Conservation (phyloP, 1,284 basidiomycete species). For the Puccinia horiana region DNA sequence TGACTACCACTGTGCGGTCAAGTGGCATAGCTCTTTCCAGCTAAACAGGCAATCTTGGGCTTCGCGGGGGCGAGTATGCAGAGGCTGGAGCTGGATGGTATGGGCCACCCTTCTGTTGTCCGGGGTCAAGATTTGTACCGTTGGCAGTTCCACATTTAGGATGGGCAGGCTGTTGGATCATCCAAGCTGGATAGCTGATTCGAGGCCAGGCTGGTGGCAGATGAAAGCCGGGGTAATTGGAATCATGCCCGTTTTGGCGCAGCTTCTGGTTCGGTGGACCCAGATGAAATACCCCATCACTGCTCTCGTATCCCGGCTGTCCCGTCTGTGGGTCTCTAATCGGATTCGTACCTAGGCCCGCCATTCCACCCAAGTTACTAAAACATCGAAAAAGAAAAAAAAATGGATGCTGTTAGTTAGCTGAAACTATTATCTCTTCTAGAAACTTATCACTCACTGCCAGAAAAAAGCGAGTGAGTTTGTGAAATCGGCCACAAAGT, state of each 20-base stretch:
- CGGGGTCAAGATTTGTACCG: constrained; percentile 7
- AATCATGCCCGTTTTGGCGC: background rate
- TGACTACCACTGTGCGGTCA: too few species aligned
- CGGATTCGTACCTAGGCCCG: constrained; percentile 19
- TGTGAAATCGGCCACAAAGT: constrained; percentile 32
- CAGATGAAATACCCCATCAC: constrained; percentile 8
- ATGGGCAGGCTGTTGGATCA: background rate
- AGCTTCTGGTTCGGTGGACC: background rate
- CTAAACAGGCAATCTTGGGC: background rate
- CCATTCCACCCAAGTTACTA: constrained; percentile 31
- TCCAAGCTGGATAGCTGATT: background rate
- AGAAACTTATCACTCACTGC: constrained; percentile 24
- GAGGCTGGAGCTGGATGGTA: constrained; percentile 16
- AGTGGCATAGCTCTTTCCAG: background rate
- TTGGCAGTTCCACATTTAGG: constrained; percentile 25
- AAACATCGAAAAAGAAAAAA: too few species aligned
- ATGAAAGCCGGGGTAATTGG: constrained; percentile 4
- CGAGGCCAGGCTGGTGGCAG: background rate
- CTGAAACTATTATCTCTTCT: background rate
- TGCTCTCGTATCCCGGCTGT: constrained; percentile 31
- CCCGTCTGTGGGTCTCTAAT: constrained; percentile 36
- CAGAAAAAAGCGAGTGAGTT: constrained; percentile 34
- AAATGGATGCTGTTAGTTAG: background rate
- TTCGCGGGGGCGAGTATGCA: background rate
- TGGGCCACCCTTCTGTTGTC: background rate